Conservation (phyloP, 257 asterid genomes). For the Jacaranda copaia region DNA sequence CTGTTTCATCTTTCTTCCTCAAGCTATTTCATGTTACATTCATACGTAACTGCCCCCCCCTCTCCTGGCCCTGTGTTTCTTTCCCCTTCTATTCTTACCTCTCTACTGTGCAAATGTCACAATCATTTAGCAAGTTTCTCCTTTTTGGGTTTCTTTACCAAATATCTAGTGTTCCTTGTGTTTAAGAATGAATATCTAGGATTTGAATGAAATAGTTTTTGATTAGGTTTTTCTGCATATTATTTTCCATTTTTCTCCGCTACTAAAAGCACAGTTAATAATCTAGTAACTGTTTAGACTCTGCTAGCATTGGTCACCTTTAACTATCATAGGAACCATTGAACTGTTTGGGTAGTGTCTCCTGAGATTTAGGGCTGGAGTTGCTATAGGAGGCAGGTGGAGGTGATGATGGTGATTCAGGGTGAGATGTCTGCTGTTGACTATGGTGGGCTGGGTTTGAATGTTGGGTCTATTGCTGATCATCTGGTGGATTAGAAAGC, state of each 20-base stretch:
- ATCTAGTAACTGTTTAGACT: neutral
- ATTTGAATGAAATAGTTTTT: neutral
- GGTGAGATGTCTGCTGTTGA: neutral
- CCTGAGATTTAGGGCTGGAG: neutral
- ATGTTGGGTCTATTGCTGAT: neutral
- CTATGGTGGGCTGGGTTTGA: neutral
- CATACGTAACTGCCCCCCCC: no score
- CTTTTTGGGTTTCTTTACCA: no score
- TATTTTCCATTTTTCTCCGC: neutral
- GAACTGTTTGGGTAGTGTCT: neutral
- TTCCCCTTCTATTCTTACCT: no score
- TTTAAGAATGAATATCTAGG: no score
- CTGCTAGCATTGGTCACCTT: neutral
- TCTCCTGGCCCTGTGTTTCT: no score
- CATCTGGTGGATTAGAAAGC: no score
- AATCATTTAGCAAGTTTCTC: neutral
- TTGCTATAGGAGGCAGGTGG: neutral
- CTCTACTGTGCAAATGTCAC: neutral
- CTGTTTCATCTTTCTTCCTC: neutral
- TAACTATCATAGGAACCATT: neutral
- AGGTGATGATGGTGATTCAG: neutral
- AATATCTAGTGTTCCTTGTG: no score
- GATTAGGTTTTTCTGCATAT: neutral
- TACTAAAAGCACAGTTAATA: neutral
- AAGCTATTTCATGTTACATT: no score